Evolutionary conservation across 208 protist species (phyloP), one percentile per base, ranked within the genome.

Genomic region (Novymonas esmeraldas): DNA sequence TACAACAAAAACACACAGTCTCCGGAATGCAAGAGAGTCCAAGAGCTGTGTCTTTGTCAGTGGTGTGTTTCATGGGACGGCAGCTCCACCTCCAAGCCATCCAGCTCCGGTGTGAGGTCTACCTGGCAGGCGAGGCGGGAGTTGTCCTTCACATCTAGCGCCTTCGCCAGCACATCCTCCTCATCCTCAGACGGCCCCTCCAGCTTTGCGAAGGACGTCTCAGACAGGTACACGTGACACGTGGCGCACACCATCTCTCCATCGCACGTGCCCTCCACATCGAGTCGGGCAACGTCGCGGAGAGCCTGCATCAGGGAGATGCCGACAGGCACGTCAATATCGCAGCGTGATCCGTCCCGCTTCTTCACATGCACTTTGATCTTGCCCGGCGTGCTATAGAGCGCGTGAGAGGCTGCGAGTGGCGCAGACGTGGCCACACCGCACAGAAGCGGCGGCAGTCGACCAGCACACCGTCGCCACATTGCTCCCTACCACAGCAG

Each of bases 211-310:
- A 87, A 98, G 61, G 79, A 78, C 45, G 85, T 70, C 54, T 72
- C 58, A 24, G 92, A 78, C 18, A 98, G 45, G 39, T 96, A 87
- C 13, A 98, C 90, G 54, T 98, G 96, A 66, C 97, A 99, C 18
- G 96, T 98, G 36, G 84, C 94, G 65, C 97, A 99, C 60, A 93
- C 93, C 34, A 93, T 80, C 28, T 84, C 93, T n/a, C 84, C 86
- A 22, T 98, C 87, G 60, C 95, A 98, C 16, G 95, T 90, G 11
- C 87, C 94, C 50, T 97, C 54, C 68, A 81, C 68, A 38, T 81
- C 68, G 2, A 70, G 51, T 0, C 84, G 76, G 59, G 92, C 87
- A 13, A 79, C 73, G 13, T 85, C 82, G 24, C 98, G 92, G 41
- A 96, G 85, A 13, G 88, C 73, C 33, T 97, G 84, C 76, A 98